Conservation (phyloP, 345 rosid genomes). For the Camelina sativa region DNA sequence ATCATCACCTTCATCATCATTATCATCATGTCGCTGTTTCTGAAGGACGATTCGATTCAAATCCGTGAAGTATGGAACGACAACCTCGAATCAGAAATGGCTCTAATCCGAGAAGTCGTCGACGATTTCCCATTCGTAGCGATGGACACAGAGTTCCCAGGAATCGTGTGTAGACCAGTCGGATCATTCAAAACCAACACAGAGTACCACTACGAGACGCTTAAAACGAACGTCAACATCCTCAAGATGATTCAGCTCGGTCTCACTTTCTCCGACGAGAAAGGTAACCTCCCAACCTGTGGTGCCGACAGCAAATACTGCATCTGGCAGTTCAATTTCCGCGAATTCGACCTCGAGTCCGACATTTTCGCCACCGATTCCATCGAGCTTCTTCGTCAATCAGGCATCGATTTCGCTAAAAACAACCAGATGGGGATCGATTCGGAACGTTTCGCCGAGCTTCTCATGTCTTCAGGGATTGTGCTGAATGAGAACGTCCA, state of each 20-base stretch:
- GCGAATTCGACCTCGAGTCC: constrained; percentile 58
- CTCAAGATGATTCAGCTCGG: constrained; percentile 83
- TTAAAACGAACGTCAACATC: constrained; percentile 68
- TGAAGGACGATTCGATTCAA: constrained; percentile 55
- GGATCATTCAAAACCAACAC: constrained; percentile 57
- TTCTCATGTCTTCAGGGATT: constrained; percentile 76
- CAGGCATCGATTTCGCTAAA: constrained; percentile 71
- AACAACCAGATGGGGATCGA: constrained; percentile 63
- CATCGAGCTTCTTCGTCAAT: constrained; percentile 60
- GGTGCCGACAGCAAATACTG: constrained; percentile 63
- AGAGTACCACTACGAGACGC: constrained; percentile 60
- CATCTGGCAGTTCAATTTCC: constrained; percentile 82
- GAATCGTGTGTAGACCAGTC: constrained; percentile 59
- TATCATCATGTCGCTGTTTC: constrained; percentile 54
- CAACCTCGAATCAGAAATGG: constrained; percentile 61
- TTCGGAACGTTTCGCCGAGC: constrained; percentile 57
- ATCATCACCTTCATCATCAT: constrained; percentile 23
- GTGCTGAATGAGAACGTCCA: constrained; percentile 71
- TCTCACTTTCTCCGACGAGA: constrained; percentile 66
- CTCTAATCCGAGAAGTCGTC: constrained; percentile 55
- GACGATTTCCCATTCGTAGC: constrained; percentile 68
- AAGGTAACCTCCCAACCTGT: constrained; percentile 69
- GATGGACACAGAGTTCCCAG: constrained; percentile 89
- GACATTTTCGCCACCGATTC: constrained; percentile 69
- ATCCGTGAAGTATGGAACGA: constrained; percentile 79